These are phyloP conservation scores for Kluyveromyces lactis DNA, from an alignment of 805 yeast genomes.

Conservation along the genomic window DNA sequence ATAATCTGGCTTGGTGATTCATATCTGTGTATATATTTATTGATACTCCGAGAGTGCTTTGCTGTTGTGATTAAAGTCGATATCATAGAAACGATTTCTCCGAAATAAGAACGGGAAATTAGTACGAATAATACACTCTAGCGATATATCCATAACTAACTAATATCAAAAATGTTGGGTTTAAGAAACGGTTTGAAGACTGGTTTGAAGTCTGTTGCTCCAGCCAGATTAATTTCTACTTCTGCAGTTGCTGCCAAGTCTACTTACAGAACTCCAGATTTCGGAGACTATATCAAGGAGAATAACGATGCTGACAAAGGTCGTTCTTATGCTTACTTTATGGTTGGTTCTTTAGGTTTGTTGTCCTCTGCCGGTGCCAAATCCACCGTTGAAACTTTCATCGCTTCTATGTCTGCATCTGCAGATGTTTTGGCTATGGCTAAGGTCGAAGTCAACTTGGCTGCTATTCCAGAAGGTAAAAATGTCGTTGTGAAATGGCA, in stretches of 20 bases:
- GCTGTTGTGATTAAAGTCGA: no score
- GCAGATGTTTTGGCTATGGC: conserved; percentile 99
- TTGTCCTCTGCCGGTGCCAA: conserved; percentile 91
- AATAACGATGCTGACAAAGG: conserved; percentile 62
- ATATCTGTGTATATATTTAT: no score
- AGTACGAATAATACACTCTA: no score
- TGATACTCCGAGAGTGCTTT: no score
- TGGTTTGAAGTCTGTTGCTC: conserved; percentile 14
- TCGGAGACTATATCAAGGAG: conserved; percentile 67
- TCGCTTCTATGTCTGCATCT: conserved; percentile 92
- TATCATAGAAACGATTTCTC: no score
- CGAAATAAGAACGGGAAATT: no score
- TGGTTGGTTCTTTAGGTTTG: conserved; percentile 93
- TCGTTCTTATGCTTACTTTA: conserved; percentile 89
- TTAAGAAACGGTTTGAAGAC: conserved; percentile 19
- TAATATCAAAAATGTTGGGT: conserved; percentile 21
- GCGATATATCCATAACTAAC: no score
- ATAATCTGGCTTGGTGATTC: no score
- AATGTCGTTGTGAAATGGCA: conserved; percentile 99
- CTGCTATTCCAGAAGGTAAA: conserved; percentile 93
- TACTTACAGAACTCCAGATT: conserved; percentile 87
- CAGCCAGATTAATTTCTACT: conserved; percentile 20
- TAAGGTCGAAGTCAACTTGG: conserved; percentile 93
- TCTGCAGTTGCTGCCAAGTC: conserved; percentile 43
- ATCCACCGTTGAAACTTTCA: conserved; percentile 89